Conservation (phyloP, 2,329 filamentous ascomycete genomes). For the Aspergillus floridensis region DNA sequence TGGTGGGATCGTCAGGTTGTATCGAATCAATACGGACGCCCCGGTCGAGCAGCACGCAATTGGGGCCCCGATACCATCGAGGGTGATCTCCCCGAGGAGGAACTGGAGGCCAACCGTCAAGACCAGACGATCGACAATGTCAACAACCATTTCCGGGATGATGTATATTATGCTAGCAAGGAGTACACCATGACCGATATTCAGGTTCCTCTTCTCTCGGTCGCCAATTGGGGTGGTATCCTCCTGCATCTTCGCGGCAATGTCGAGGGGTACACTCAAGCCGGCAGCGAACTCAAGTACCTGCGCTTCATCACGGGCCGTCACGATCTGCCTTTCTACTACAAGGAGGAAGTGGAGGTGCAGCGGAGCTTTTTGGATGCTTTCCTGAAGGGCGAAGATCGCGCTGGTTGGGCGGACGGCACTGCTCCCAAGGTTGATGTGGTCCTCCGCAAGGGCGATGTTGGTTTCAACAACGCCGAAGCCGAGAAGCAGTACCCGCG, state of each 20-base stretch:
- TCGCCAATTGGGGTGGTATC: conserved; percentile 71
- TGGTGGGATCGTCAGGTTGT: conserved; percentile 69
- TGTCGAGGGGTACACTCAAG: conserved; percentile 62
- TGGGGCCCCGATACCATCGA: conserved; percentile 51
- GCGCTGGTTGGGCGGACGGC: conserved; percentile 45
- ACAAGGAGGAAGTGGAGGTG: conserved; percentile 64
- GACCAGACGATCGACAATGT: conserved; percentile 49
- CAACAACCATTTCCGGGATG: conserved; percentile 58
- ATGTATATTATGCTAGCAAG: conserved; percentile 63
- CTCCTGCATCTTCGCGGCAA: conserved; percentile 68
- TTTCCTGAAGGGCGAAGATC: conserved; percentile 67
- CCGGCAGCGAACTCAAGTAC: conserved; percentile 66
- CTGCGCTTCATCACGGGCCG: conserved; percentile 67
- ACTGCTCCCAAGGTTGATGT: conserved; percentile 61
- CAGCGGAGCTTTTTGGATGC: conserved; percentile 68
- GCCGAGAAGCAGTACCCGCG: conserved; percentile 57
- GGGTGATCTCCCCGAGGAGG: conserved; percentile 37
- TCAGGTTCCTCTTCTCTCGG: conserved; percentile 63
- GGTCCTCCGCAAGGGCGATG: conserved; percentile 63
- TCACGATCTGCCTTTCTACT: conserved; percentile 72
- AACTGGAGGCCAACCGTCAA: conserved; percentile 36
- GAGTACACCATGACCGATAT: conserved; percentile 66
- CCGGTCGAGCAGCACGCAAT: conserved; percentile 50
- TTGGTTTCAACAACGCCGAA: conserved; percentile 64
- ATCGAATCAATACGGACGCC: conserved; percentile 65